Evolutionary conservation across 768 basidiomycete species (phyloP).

Genomic region (Mycena belliarum): DNA sequence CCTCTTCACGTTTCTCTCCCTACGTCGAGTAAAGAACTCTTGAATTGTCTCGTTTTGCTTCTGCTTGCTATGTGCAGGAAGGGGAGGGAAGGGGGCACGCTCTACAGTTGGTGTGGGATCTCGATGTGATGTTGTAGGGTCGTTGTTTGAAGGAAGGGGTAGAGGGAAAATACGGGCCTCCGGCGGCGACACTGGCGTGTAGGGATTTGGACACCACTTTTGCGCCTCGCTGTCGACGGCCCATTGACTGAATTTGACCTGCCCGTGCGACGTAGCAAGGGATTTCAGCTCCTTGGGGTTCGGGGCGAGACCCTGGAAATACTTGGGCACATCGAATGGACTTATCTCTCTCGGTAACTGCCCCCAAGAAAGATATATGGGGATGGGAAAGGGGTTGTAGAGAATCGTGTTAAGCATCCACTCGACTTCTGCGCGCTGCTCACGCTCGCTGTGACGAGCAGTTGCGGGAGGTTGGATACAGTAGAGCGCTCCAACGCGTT

Average conservation of each 20-base stretch:
- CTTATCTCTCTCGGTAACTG: background rate
- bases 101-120: background rate
- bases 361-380: conserved; percentile 5
- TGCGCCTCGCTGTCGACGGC: background rate
- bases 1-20: background rate
- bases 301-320: background rate
- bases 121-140: background rate
- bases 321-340: background rate
- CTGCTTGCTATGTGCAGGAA: background rate
- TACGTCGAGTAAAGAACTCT: background rate
- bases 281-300: background rate
- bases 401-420: background rate
- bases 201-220: background rate
- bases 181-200: background rate
- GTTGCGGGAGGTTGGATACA: background rate
- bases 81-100: background rate
- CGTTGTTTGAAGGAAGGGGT: background rate
- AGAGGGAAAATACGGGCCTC: background rate
- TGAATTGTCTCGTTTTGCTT: background rate
- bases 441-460: background rate
- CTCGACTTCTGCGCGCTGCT: background rate
- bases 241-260: background rate
- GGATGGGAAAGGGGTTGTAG: background rate
- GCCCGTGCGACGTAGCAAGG: background rate
- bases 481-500: background rate